These are phyloP conservation scores for Fusarium miscanthi DNA, from an alignment of 2,329 filamentous ascomycete genomes.

Conservation along the genomic window DNA sequence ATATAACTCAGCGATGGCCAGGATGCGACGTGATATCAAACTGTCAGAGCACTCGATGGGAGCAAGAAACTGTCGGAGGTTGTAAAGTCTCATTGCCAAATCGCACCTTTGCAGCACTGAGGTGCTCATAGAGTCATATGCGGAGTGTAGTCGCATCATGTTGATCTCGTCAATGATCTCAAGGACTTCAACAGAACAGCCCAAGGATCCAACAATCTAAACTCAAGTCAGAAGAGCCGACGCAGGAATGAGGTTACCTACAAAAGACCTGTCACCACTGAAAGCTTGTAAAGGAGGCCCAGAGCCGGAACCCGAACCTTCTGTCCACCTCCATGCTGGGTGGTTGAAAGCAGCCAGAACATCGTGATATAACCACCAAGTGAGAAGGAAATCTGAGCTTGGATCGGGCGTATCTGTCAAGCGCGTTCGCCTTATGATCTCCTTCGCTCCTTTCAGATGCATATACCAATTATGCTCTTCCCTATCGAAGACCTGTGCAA, in stretches of 20 bases:
- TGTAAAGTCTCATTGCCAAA: neutral
- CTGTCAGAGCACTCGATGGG: neutral
- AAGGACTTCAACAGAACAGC: neutral
- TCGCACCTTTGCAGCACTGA: neutral
- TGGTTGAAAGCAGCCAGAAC: neutral
- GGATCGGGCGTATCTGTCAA: rapidly evolving
- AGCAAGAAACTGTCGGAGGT: neutral
- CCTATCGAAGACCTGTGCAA: neutral
- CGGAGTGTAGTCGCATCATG: neutral
- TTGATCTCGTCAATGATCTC: neutral
- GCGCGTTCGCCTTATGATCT: neutral
- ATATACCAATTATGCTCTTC: neutral
- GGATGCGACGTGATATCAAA: neutral
- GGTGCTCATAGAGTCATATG: rapidly evolving
- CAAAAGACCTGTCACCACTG: neutral
- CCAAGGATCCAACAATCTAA: neutral
- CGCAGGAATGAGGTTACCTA: neutral
- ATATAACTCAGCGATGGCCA: neutral
- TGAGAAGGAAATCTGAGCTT: neutral
- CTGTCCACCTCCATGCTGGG: neutral
- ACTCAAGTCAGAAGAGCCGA: neutral
- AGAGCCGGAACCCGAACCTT: too few species aligned
- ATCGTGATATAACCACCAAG: neutral
- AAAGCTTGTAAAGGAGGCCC: neutral
- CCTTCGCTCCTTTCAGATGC: neutral